Conservation (phyloP, 768 basidiomycete species). For the Naganishia vishniacii region DNA sequence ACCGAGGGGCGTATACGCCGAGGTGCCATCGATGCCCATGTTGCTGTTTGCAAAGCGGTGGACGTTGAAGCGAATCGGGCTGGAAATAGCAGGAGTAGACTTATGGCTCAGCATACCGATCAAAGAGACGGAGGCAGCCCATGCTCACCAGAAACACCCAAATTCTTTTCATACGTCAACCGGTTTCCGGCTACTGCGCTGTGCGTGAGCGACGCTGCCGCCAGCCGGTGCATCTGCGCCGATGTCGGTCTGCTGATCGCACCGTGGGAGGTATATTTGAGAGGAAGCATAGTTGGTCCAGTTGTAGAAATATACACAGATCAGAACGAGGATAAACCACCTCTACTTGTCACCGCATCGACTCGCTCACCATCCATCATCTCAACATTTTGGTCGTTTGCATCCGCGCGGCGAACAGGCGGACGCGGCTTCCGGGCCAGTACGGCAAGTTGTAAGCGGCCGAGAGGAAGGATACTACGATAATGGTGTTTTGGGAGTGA, state of each 20-base stretch:
- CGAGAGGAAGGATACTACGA: too few species aligned
- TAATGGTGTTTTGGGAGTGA: too few species aligned
- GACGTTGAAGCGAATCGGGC: conserved; percentile 1
- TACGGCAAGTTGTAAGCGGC: too few species aligned
- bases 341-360: neutral
- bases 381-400: conserved; percentile 8
- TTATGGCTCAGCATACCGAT: neutral
- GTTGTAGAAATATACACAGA: neutral
- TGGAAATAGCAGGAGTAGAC: neutral
- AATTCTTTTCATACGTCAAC: neutral
- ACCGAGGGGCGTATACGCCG: neutral
- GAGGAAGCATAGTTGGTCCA: conserved; percentile 7
- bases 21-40: neutral
- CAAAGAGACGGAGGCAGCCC: neutral
- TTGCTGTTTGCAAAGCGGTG: neutral
- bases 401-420: neutral
- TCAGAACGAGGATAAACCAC: neutral
- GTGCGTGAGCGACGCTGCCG: neutral
- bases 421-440: neutral
- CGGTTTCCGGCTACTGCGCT: neutral
- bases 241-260: neutral
- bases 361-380: neutral
- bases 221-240: neutral
- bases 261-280: conserved; percentile 2
- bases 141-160: neutral